Evolutionary conservation across 1,284 basidiomycete genomes (phyloP).

Genomic region (Lentinula novae-zelandiae): DNA sequence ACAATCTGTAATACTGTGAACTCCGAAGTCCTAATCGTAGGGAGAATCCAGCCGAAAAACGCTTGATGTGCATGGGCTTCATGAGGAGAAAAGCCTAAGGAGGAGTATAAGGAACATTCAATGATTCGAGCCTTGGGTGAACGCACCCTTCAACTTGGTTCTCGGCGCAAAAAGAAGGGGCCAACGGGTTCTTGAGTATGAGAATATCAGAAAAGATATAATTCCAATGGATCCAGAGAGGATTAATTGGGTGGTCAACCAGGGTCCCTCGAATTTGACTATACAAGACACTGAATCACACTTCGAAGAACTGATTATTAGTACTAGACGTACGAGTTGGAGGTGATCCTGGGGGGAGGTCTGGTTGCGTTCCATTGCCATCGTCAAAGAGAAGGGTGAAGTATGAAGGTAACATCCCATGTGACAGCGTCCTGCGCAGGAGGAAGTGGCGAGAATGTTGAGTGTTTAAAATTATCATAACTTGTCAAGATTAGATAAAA

Average conservation of each 20-base stretch:
- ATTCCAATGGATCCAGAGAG: constrained; percentile 81
- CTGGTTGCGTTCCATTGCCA: constrained; percentile 19
- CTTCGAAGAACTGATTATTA: not conserved
- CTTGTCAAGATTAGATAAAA: too few species aligned
- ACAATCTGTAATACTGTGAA: constrained; percentile 96
- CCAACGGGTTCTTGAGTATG: constrained; percentile 83
- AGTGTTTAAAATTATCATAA: too few species aligned
- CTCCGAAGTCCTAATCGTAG: constrained; percentile 87
- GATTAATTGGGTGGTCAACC: constrained; percentile 88
- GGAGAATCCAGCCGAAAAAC: constrained; percentile 95
- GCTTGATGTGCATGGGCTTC: constrained; percentile 80
- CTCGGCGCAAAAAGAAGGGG: constrained; percentile 88
- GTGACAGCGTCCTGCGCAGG: not conserved
- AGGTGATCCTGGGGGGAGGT: constrained; percentile 53
- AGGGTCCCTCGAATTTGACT: constrained; percentile 83
- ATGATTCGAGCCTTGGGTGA: not conserved
- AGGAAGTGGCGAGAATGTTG: not conserved
- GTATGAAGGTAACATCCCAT: not conserved
- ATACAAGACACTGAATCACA: not conserved
- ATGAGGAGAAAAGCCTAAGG: constrained; percentile 81
- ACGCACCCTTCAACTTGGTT: constrained; percentile 88
- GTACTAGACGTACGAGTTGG: constrained; percentile 43
- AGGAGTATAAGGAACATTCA: constrained; percentile 2
- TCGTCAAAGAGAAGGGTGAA: constrained; percentile 9
- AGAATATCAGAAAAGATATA: constrained; percentile 83